phyloP scores from a whole-genome alignment of 176 grass and related monocot species.

The Pharus latifolius region DNA sequence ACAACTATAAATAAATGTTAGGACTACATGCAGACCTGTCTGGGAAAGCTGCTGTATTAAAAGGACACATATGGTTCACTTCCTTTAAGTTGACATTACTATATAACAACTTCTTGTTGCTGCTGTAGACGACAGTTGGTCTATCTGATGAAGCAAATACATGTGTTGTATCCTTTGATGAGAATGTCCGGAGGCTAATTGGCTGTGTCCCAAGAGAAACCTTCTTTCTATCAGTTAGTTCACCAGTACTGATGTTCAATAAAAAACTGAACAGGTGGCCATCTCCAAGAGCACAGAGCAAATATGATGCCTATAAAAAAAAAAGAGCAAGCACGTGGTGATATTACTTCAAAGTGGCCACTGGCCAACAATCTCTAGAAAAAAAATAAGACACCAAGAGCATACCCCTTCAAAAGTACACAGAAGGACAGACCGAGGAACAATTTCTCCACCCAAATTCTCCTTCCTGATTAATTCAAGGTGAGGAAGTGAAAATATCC shows the following conservation, averaged over 20 bases:
- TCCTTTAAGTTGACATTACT: conserved; percentile 98
- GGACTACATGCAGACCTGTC: conserved; percentile 87
- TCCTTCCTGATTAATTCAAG: conserved; percentile 78
- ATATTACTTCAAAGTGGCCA: neutral
- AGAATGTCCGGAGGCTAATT: conserved; percentile 90
- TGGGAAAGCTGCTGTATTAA: conserved; percentile 86
- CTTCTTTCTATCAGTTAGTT: conserved; percentile 77
- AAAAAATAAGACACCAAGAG: conserved; percentile 7
- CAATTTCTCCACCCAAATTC: conserved; percentile 91
- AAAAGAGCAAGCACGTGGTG: conserved; percentile 7
- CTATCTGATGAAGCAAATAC: conserved; percentile 97
- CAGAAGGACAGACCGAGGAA: conserved; percentile 89
- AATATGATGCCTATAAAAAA: conserved; percentile 78
- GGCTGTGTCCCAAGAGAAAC: conserved; percentile 94
- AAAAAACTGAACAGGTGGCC: conserved; percentile 90
- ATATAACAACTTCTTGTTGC: conserved; percentile 95
- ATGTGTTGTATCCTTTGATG: conserved; percentile 81
- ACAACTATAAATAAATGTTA: too few species aligned
- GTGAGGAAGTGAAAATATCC: conserved; percentile 84
- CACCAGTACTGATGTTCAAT: conserved; percentile 56
- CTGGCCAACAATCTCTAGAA: neutral
- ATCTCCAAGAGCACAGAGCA: conserved; percentile 94
- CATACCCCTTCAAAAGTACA: conserved; percentile 96
- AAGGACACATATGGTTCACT: conserved; percentile 96
- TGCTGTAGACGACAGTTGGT: conserved; percentile 93